These are phyloP conservation scores for Aspergillus fructus DNA, from an alignment of 2,329 filamentous ascomycete genomes.

Conservation along the genomic window DNA sequence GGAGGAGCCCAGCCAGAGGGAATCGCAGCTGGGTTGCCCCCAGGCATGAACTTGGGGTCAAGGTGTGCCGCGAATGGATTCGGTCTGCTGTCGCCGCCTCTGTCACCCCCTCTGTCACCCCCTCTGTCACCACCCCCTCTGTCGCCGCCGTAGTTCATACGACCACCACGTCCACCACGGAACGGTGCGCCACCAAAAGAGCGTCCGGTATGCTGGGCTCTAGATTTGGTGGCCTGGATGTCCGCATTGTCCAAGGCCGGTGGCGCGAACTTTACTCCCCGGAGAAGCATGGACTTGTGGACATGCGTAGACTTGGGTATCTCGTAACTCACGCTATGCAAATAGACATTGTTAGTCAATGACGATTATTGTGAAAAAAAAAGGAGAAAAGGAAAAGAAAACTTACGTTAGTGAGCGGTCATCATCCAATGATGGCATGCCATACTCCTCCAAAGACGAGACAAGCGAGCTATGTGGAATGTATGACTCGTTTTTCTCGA, in stretches of 20 bases:
- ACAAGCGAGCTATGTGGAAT: constrained; percentile 78
- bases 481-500: constrained; percentile 80
- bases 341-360: constrained; percentile 15
- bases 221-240: constrained; percentile 68
- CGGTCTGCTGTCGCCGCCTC: constrained; percentile 16
- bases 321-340: constrained; percentile 73
- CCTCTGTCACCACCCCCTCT: constrained; percentile 53
- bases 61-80: constrained; percentile 51
- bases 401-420: constrained; percentile 81
- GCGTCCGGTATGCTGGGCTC: constrained; percentile 65
- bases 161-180: constrained; percentile 47
- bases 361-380: not conserved
- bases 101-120: constrained; percentile 48
- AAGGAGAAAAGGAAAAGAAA: constrained; percentile 21
- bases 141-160: constrained; percentile 54
- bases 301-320: constrained; percentile 70
- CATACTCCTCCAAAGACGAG: constrained; percentile 71
- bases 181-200: constrained; percentile 68
- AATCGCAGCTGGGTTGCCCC: constrained; percentile 30
- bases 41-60: constrained; percentile 43
- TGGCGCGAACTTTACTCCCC: constrained; percentile 72
- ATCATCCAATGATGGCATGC: constrained; percentile 75
- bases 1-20: constrained; percentile 38
- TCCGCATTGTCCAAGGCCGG: constrained; percentile 74
- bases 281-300: constrained; percentile 93